Evolutionary conservation across 1,284 basidiomycete genomes (phyloP), one percentile per base, ranked within the genome.

Genomic region (Tilletia caries): DNA sequence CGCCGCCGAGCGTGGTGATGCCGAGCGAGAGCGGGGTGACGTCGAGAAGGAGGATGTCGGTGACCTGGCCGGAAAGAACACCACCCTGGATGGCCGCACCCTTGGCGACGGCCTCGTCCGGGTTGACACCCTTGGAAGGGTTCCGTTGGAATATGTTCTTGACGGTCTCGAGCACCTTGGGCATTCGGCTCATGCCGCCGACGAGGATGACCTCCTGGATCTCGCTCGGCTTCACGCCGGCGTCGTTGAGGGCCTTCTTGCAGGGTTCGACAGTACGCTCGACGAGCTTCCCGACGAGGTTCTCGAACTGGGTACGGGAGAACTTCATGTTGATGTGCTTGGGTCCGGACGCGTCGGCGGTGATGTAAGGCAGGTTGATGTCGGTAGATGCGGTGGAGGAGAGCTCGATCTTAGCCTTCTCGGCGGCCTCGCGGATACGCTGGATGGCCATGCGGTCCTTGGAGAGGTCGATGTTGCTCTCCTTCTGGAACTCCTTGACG

Each of bases 321-420:
- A 98, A 86, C 85, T 92, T 94, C 75, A 87, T 82, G 89, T 97
- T 97, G 86, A 98, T 94, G 86, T 98, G 95, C 86, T 95, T 95
- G 71, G 95, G 93, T 27, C 95, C 95, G 10, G 90, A 89, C 3
- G 92, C 91, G 81, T 95, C 93, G 33, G 93, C 93, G 69, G 94
- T 95, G 85, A 98, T 96, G 89, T 97, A 98, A 2, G 95, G 95
- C 77, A 98, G 85, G 95, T 86, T 97, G 54, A 79, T 89, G 85
- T 98, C 95, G 67, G 95, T 98, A 84, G 95, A 91, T 0, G 91
- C 87, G 5, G 94, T 92, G 32, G 92, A 94, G 48, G 94, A 97
- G 27, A 98, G 87, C 85, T 98, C 95, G 71, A 96, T 96, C 89
- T 98, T 98, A 76, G 95, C 95, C 88, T 98, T 97, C 88, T 98